A percentile compares a stretch with the other conserved stretches of the same genome.
Evolutionary conservation across 2,329 filamentous ascomycete genomes (phyloP).

Genomic region (Paecilomyces formosus): DNA sequence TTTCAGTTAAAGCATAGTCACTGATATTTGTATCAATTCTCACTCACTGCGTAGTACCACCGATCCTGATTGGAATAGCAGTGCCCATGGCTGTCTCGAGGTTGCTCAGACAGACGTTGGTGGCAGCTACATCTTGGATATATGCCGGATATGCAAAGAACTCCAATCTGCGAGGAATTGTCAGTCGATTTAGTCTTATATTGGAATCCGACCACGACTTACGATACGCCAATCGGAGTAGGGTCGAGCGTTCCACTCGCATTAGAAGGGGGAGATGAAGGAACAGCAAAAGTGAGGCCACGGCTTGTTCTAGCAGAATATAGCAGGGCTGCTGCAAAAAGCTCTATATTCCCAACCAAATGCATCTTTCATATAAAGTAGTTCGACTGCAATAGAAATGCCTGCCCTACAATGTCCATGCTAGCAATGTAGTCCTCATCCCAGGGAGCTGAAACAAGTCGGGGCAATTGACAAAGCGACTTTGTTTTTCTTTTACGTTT

Average conservation of each 20-base stretch:
- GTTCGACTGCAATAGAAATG: too few species aligned
- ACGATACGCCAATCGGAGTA: slow-evolving; percentile 43
- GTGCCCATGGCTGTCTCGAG: slow-evolving; percentile 43
- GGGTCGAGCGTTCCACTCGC: slow-evolving; percentile 25
- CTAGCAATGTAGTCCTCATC: too few species aligned
- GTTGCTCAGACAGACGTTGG: slow-evolving; percentile 46
- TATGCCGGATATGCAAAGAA: slow-evolving; percentile 53
- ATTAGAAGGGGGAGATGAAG: slow-evolving; percentile 23
- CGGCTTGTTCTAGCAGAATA: background rate
- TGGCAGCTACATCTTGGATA: slow-evolving; percentile 45
- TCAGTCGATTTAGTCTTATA: background rate
- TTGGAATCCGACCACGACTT: slow-evolving; percentile 8
- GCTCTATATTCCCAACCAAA: background rate
- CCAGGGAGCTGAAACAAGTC: too few species aligned
- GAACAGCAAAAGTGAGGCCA: slow-evolving; percentile 22
- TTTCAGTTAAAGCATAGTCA: background rate
- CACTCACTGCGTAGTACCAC: slow-evolving; percentile 48
- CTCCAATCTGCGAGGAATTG: slow-evolving; percentile 34
- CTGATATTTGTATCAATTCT: background rate
- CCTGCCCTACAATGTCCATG: too few species aligned
- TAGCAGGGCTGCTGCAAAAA: background rate
- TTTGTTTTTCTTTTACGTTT: background rate
- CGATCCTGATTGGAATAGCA: slow-evolving; percentile 50
- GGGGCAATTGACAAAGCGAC: too few species aligned
- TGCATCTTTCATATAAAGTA: background rate